Percentiles rank a stretch among this genome's conserved stretches.
These are phyloP conservation scores for Penicillium thymicola DNA, from an alignment of 2,329 filamentous ascomycete species.

Conservation along the genomic window DNA sequence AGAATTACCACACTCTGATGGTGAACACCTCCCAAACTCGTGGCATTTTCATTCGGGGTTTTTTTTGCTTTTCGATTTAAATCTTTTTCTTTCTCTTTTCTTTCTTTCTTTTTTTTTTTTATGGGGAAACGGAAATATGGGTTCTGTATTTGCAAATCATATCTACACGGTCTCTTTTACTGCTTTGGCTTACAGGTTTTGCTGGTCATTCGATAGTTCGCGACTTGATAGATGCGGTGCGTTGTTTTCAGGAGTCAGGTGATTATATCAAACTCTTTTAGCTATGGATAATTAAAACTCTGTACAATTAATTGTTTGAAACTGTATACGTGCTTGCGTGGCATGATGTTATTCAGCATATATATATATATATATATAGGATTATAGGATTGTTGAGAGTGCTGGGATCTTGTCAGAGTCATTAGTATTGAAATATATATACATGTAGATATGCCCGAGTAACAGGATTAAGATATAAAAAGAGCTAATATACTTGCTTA, in stretches of 20 bases:
- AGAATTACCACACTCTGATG: conserved; percentile 31
- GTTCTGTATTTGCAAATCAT: not conserved
- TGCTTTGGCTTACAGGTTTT: conserved; percentile 4
- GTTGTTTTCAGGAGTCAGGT: not conserved
- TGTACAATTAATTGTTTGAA: not conserved
- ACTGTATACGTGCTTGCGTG: not conserved
- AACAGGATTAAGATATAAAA: not conserved
- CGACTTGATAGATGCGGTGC: not conserved
- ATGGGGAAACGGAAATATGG: conserved; percentile 1
- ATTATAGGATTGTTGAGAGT: not conserved
- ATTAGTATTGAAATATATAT: not conserved
- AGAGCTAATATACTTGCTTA: not conserved
- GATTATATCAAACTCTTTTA: not conserved
- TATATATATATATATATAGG: not conserved
- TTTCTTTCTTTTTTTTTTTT: not conserved
- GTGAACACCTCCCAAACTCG: not conserved
- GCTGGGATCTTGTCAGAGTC: too few relatives aligned
- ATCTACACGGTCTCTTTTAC: conserved; percentile 11
- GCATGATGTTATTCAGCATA: not conserved
- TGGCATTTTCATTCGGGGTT: conserved; percentile 1
- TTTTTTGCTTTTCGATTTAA: not conserved
- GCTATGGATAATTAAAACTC: not conserved
- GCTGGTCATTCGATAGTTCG: not conserved
- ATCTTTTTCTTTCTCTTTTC: too few relatives aligned
- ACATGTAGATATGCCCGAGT: too few relatives aligned